Evolutionary conservation across 2,329 filamentous ascomycete genomes (phyloP).

Genomic region (Exophiala sideris): DNA sequence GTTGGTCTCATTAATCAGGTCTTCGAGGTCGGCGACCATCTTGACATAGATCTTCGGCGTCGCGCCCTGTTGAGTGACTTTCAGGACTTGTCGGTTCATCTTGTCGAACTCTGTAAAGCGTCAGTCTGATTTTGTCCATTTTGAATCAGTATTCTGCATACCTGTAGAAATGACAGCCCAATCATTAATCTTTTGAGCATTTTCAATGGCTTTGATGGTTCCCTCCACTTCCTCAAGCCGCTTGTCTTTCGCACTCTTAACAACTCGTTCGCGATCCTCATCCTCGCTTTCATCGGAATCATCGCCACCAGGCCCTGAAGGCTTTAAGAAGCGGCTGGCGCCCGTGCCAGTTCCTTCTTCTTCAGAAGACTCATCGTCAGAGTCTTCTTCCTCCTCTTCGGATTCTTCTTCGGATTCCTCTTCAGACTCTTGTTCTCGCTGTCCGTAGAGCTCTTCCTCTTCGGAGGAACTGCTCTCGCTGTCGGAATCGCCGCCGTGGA

Average conservation of each 20-base stretch:
- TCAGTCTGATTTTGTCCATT: slow-evolving; percentile 1
- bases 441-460: slow-evolving; percentile 91
- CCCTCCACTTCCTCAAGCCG: slow-evolving; percentile 87
- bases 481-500: slow-evolving; percentile 93
- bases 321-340: slow-evolving; percentile 77
- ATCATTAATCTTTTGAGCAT: slow-evolving; percentile 95
- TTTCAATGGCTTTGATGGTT: slow-evolving; percentile 87
- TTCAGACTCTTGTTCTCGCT: slow-evolving; percentile 56
- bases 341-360: slow-evolving; percentile 63
- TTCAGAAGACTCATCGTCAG: slow-evolving; percentile 54
- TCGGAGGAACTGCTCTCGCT: slow-evolving; percentile 89
- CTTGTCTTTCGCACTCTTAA: slow-evolving; percentile 99
- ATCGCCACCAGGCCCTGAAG: slow-evolving; percentile 49
- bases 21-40: slow-evolving; percentile 88
- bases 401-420: slow-evolving; percentile 55
- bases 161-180: slow-evolving; percentile 90
- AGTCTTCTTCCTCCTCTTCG: slow-evolving; percentile 52
- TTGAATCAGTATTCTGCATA: slow-evolving; percentile 46
- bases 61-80: slow-evolving; percentile 72
- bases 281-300: slow-evolving; percentile 82
- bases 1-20: slow-evolving; percentile 87
- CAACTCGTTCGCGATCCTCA: slow-evolving; percentile 77
- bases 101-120: slow-evolving; percentile 77
- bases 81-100: slow-evolving; percentile 79
- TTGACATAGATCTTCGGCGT: slow-evolving; percentile 90